phyloP scores from a whole-genome alignment of 805 yeast species.

The Blastobotrys chiropterorum region DNA sequence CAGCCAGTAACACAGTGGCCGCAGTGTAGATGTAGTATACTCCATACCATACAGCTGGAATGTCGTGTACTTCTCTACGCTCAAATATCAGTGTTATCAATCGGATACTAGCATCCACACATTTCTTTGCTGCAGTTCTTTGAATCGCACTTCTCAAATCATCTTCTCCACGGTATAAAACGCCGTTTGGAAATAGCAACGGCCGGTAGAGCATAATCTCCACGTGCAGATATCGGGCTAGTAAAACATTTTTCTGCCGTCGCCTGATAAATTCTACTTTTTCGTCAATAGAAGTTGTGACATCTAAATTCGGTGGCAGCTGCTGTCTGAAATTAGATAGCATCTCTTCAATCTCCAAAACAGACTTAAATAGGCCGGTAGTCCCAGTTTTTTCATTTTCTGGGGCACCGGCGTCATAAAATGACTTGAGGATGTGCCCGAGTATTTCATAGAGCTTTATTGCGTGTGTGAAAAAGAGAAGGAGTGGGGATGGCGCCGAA shows the following conservation, averaged over 20 bases:
- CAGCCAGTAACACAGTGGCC: slow-evolving; percentile 23
- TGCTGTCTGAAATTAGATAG: too few relatives aligned
- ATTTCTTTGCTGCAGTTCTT: not conserved
- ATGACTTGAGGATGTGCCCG: not conserved
- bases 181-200: slow-evolving; percentile 10
- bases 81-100: not conserved
- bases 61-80: not conserved
- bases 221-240: slow-evolving; percentile 9
- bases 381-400: too few relatives aligned
- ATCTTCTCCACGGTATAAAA: not conserved
- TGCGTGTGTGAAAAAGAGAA: not conserved
- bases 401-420: not conserved
- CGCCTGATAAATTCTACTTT: too few relatives aligned
- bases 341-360: too few relatives aligned
- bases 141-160: not conserved
- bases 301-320: too few relatives aligned
- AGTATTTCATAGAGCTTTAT: not conserved
- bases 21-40: slow-evolving; percentile 24
- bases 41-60: slow-evolving; percentile 25
- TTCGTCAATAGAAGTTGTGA: too few relatives aligned
- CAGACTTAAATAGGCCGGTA: too few relatives aligned
- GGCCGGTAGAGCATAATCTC: slow-evolving; percentile 15
- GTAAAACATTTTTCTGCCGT: slow-evolving; percentile 9
- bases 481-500: too few relatives aligned
- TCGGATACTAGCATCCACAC: not conserved